A percentile compares a stretch with the other conserved stretches of the same genome.
phyloP scores from a whole-genome alignment of 129 eudicot genomes.

The Lactuca saligna region DNA sequence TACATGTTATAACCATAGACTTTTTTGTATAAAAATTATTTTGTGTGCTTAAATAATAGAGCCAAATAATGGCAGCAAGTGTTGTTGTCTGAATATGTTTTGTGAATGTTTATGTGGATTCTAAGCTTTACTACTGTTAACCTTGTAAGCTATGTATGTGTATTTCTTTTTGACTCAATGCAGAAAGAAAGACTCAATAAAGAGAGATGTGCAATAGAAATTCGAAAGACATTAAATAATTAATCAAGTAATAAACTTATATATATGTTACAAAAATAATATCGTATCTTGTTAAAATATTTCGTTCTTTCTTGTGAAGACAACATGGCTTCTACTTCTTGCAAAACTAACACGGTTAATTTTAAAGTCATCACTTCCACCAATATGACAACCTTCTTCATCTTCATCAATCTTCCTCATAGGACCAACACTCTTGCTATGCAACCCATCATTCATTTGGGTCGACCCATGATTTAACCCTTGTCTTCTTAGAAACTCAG shows the following conservation, averaged over 20 bases:
- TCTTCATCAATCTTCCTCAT: constrained; percentile 53
- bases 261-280: too few relatives aligned
- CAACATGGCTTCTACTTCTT: constrained; percentile 27
- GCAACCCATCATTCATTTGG: not conserved
- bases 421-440: constrained; percentile 28
- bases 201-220: too few relatives aligned
- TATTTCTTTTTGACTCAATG: too few relatives aligned
- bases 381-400: constrained; percentile 31
- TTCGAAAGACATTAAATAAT: too few relatives aligned
- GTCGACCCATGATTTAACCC: not conserved
- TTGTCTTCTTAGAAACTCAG: constrained; percentile 21
- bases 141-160: too few relatives aligned
- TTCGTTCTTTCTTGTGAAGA: not conserved
- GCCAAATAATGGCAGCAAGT: constrained; percentile 23
- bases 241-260: too few relatives aligned
- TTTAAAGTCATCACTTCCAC: not conserved
- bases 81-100: not conserved
- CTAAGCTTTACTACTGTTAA: too few relatives aligned
- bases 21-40: constrained; percentile 21
- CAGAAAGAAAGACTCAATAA: too few relatives aligned
- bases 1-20: constrained; percentile 5
- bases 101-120: not conserved
- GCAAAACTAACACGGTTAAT: not conserved
- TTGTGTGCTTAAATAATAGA: constrained; percentile 3
- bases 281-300: not conserved